These are phyloP conservation scores for Verticillium nonalfalfae DNA, from an alignment of 2,329 filamentous ascomycete genomes.

Conservation along the genomic window DNA sequence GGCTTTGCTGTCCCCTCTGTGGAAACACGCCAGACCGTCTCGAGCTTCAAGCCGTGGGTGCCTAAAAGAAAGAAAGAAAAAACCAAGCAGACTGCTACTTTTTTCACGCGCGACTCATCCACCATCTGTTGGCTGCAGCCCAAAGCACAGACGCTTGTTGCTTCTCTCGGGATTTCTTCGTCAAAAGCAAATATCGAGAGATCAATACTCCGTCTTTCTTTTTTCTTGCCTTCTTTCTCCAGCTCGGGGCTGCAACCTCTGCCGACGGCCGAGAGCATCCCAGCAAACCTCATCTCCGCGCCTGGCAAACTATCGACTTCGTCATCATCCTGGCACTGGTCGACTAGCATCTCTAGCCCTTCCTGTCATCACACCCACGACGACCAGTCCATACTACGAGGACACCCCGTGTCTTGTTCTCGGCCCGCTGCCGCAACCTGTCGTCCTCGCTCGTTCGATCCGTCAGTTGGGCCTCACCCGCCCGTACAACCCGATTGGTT, in stretches of 20 bases:
- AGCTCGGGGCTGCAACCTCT: background rate
- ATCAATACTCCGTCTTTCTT: background rate
- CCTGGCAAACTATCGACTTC: background rate
- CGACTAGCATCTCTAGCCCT: background rate
- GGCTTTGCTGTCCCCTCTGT: background rate
- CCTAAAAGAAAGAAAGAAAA: background rate
- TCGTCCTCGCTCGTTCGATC: background rate
- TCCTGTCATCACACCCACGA: background rate
- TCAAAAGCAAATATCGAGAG: background rate
- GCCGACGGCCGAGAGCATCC: background rate
- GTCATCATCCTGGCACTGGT: background rate
- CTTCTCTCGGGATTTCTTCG: background rate
- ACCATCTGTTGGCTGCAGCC: background rate
- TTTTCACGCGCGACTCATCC: background rate
- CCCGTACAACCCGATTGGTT: background rate
- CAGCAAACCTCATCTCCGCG: background rate
- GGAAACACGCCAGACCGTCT: background rate
- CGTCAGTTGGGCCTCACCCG: background rate
- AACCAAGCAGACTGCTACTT: background rate
- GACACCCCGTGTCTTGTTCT: background rate
- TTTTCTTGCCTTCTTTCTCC: background rate
- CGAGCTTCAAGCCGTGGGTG: background rate
- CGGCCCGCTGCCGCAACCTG: background rate
- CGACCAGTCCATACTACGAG: background rate
- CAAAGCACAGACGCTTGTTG: background rate